phyloP scores from a whole-genome alignment of 768 basidiomycete species.

The Brasilioporus rufonigricans region DNA sequence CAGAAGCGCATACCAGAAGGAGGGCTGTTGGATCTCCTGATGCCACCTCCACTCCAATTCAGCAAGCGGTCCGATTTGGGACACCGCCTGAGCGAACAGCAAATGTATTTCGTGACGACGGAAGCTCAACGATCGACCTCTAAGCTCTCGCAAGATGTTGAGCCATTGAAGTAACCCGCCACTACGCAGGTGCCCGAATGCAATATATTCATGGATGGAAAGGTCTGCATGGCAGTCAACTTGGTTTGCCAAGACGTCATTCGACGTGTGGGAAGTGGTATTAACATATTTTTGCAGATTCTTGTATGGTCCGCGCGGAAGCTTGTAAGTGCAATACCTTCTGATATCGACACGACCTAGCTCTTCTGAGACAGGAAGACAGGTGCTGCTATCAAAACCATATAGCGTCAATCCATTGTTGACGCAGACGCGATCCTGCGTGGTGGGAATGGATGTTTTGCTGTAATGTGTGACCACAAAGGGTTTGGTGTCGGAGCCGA shows the following conservation, averaged over 20 bases:
- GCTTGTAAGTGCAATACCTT: constrained; percentile 30
- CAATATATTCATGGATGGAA: constrained; percentile 41
- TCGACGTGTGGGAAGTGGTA: constrained; percentile 39
- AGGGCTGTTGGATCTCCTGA: constrained; percentile 25
- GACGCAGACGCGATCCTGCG: constrained; percentile 20
- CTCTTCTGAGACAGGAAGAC: constrained; percentile 13
- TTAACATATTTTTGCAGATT: constrained; percentile 36
- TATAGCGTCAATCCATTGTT: constrained; percentile 35
- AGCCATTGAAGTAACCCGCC: constrained; percentile 47
- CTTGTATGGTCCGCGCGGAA: constrained; percentile 34
- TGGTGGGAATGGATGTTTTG: constrained; percentile 12
- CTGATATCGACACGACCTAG: constrained; percentile 15
- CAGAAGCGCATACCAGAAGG: constrained; percentile 31
- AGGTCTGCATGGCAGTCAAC: constrained; percentile 38
- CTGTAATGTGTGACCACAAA: constrained; percentile 15
- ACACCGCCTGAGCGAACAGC: constrained; percentile 42
- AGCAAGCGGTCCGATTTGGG: constrained; percentile 38
- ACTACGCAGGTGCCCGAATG: constrained; percentile 43
- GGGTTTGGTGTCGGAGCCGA: constrained; percentile 22
- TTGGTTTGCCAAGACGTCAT: constrained; percentile 43
- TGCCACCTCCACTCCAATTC: constrained; percentile 38
- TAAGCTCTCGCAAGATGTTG: constrained; percentile 47
- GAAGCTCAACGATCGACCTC: constrained; percentile 37
- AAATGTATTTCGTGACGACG: constrained; percentile 38
- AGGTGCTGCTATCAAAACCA: constrained; percentile 26